Evolutionary conservation across 2,329 filamentous ascomycete genomes (phyloP), one percentile per base, ranked within the genome.

Genomic region (Aotearoamyces nothofagi): DNA sequence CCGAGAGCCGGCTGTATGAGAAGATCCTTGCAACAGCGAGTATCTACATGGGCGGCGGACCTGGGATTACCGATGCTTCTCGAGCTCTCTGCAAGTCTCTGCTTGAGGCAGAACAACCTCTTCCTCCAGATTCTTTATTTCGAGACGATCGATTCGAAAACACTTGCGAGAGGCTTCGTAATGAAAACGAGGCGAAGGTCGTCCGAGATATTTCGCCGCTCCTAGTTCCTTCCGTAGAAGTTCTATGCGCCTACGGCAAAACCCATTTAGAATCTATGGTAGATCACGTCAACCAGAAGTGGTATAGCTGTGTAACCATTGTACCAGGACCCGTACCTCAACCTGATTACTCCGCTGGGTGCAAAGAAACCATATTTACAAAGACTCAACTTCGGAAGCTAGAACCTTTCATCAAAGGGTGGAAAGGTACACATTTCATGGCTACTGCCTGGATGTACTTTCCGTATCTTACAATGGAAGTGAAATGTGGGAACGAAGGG

Each of bases 201-300:
- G 46, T 57, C 17, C 49, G 39, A 36, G 52, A 58, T 38, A 51
- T 60, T 25, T 32, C 47, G 15, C 45, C 27, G 13, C 34, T 58
- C 2, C 44, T 59, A 17, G 50, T 57, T 10, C 54, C 54, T 24
- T 58, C 55, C 5, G 56, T 49, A 0, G 43, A 60, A 29, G 39
- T 12, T 23, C 41, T 61, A 5, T 41, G 44, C 4, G 44, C 28
- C 3, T 40, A 33, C 24, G 42, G 46, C n/a, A 39, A 38, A 5
- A 44, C 27, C 6, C 20, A 51, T 26, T 45, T 58, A 5, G 20
- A 47, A 2, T 17, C 20, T 31, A 30, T 61, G 4, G 39, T 43
- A 13, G 53, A 61, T 34, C 55, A 49, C 31, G 44, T 53, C 17
- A 56, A 60, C 35, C 46, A 58, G 40, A 43, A 43, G 30, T 61